Base-by-base conservation (phyloP, 352 stramenopile genomes). In the Halophytophthora batemanensis region DNA sequence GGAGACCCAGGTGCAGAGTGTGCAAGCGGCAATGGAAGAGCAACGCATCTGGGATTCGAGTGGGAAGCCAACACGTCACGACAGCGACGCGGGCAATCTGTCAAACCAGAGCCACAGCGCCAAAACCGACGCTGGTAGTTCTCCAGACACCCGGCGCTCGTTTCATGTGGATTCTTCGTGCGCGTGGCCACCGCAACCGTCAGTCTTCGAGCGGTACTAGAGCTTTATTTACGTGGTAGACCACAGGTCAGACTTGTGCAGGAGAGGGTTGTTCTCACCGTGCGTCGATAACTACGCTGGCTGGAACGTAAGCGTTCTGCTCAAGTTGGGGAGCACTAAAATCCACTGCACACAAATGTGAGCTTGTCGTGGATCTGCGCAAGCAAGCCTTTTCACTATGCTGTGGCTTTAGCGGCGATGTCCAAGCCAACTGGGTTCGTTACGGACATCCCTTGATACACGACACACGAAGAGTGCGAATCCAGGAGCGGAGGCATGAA, bases 151-250 rank as follows among this genome's bases (percentile, higher is more conserved):
- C 19, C 38, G 33, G 31, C 17, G 17, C 34, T 18, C 35, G n/a
- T 45, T 73, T 33, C 48, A 69, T 39, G 35, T 51, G 10, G 65
- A 75, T 7, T 2, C 37, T 42, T 49, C 64, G 13, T 75, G 69
- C 33, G 56, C 55, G 14, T 77, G 64, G 68, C 69, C 69, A 2
- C 65, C 69, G 28, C 60, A 70, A n/a, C 65, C 61, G 19, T 70
- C 65, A 1, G 68, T 69, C 29, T 74, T 77, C 34, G 61, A 68
- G 29, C 39, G 64, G 13, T 62, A 70, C 18, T 70, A 62, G 13
- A 19, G 18, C 28, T 22, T 28, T 22, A 45, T 33, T 14, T 22
- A 33, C 18, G 40, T 14, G n/a, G 40, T 17, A 18, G 40, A 29
- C n/a, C 8, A 33, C 18, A 21, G 7, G n/a, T 18, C 23, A 18